phyloP scores from a whole-genome alignment of 257 asterid genomes.

The Gentiana straminea region DNA sequence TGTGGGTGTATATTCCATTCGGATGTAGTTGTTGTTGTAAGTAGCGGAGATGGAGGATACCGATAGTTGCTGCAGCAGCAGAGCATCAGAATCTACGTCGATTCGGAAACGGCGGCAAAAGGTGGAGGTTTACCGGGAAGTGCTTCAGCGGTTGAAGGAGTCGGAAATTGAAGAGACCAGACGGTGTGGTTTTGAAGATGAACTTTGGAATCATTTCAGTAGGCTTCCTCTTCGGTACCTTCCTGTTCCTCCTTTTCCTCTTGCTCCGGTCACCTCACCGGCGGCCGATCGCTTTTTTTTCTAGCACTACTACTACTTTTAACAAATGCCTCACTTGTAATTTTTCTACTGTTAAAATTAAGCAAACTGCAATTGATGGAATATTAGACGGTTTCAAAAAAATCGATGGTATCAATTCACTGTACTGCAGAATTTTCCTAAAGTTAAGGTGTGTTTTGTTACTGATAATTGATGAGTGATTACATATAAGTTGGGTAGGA shows the following conservation, averaged over 20 bases:
- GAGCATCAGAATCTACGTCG: conserved; percentile 52
- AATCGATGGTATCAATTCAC: too few species aligned
- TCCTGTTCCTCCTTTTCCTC: neutral
- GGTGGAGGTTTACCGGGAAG: conserved; percentile 63
- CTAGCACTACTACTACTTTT: too few species aligned
- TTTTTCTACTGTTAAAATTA: too few species aligned
- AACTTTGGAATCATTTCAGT: conserved; percentile 72
- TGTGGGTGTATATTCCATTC: conserved; percentile 63
- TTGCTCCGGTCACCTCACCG: too few species aligned
- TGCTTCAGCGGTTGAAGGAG: conserved; percentile 47
- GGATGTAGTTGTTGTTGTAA: conserved; percentile 1
- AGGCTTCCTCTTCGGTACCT: conserved; percentile 61
- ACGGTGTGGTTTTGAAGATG: conserved; percentile 68
- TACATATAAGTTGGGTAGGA: too few species aligned
- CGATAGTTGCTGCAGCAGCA: conserved; percentile 65
- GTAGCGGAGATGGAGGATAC: conserved; percentile 49
- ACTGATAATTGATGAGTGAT: too few species aligned
- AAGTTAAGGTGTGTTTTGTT: too few species aligned
- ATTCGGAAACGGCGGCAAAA: conserved; percentile 51
- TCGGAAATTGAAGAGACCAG: conserved; percentile 39
- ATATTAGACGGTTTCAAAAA: too few species aligned
- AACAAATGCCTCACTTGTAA: too few species aligned
- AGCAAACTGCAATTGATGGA: too few species aligned
- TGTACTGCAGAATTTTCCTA: too few species aligned
- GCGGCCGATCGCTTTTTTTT: too few species aligned